These are phyloP conservation scores for Penicillium sp. DNA, from an alignment of 2,329 filamentous ascomycete genomes.

Conservation along the genomic window DNA sequence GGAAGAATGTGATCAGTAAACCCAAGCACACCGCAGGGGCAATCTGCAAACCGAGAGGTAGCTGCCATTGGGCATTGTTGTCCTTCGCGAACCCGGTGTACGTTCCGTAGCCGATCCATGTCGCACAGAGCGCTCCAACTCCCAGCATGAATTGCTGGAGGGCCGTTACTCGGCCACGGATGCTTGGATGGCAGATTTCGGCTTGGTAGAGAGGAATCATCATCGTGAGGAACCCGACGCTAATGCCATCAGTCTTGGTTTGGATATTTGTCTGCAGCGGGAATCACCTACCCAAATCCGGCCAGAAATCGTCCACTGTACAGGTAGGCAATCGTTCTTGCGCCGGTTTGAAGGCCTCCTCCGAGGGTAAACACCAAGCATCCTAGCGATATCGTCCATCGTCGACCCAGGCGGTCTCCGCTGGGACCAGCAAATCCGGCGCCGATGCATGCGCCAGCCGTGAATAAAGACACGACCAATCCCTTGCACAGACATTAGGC, in stretches of 20 bases:
- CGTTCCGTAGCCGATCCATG: constrained; percentile 68
- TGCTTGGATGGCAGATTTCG: constrained; percentile 72
- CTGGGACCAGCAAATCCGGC: constrained; percentile 60
- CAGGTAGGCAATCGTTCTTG: constrained; percentile 57
- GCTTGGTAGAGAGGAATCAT: constrained; percentile 71
- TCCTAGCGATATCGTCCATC: constrained; percentile 69
- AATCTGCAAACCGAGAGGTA: constrained; percentile 66
- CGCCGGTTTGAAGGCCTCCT: constrained; percentile 69
- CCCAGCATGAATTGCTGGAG: constrained; percentile 82
- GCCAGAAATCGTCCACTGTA: constrained; percentile 68
- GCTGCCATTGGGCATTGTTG: constrained; percentile 56
- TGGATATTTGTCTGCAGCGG: not conserved
- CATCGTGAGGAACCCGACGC: constrained; percentile 60
- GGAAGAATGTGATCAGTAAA: constrained; percentile 66
- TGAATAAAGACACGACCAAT: constrained; percentile 73
- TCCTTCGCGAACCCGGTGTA: constrained; percentile 49
- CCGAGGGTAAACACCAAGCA: constrained; percentile 68
- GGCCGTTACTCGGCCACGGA: constrained; percentile 69
- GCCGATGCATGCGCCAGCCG: constrained; percentile 69
- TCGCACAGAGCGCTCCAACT: constrained; percentile 66
- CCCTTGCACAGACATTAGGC: constrained; percentile 45
- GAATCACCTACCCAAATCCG: constrained; percentile 45
- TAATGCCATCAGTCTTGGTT: constrained; percentile 42
- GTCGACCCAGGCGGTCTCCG: constrained; percentile 64
- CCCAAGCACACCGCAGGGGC: constrained; percentile 63